phyloP scores from a whole-genome alignment of 2,329 filamentous ascomycete species.

The Penicillium nordicum region DNA sequence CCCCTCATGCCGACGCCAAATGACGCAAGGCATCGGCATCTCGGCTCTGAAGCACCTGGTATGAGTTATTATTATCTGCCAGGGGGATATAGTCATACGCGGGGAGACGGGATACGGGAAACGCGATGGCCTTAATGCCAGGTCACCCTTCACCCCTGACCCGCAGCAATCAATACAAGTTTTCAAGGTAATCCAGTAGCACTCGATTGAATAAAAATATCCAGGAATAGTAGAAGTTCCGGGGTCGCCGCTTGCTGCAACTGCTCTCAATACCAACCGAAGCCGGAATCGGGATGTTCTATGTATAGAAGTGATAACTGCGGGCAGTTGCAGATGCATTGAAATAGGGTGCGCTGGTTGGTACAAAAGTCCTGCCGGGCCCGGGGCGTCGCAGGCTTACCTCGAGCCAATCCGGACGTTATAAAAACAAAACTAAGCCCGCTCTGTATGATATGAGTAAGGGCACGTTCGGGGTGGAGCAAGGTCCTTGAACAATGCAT shows the following conservation, averaged over 20 bases:
- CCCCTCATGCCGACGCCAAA: slow-evolving; percentile 1
- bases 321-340: background rate
- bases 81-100: background rate
- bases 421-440: background rate
- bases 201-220: background rate
- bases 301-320: background rate
- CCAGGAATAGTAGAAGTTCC: too few relatives aligned
- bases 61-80: background rate
- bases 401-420: background rate
- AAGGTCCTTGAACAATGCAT: background rate
- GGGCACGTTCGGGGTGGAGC: background rate
- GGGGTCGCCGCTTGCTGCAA: background rate
- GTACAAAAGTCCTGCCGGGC: background rate
- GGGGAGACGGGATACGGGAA: background rate
- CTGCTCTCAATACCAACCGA: background rate
- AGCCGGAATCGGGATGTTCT: background rate
- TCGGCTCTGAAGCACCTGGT: background rate
- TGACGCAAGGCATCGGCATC: background rate
- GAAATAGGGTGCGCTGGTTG: background rate
- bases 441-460: background rate
- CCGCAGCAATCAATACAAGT: background rate
- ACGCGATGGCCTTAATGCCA: background rate
- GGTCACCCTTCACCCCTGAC: background rate
- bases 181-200: background rate
- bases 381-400: background rate